Evolutionary conservation across 2,329 filamentous ascomycete genomes (phyloP).

Genomic region (Tolypocladium capitatum): DNA sequence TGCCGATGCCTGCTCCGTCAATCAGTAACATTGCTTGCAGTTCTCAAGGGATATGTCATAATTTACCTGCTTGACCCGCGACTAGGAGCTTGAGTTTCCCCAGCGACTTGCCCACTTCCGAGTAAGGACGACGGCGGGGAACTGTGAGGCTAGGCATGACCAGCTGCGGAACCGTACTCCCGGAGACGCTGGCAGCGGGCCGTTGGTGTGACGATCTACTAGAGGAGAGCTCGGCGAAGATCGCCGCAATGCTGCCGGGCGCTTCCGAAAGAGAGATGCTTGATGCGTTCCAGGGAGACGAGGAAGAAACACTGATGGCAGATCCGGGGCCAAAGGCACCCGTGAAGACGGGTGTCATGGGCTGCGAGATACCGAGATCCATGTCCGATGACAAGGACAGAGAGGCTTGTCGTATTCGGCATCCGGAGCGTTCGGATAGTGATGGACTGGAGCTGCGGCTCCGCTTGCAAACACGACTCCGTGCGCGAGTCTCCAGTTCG

Average conservation of each 20-base stretch:
- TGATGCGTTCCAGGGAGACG: slow-evolving; percentile 39
- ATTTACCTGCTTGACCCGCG: slow-evolving; percentile 60
- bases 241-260: slow-evolving; percentile 12
- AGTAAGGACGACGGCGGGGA: slow-evolving; percentile 80
- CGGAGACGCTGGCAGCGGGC: slow-evolving; percentile 2
- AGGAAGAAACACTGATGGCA: slow-evolving; percentile 32
- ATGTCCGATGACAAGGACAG: slow-evolving; percentile 4
- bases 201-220: slow-evolving; percentile 7
- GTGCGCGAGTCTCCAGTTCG: slow-evolving; percentile 3
- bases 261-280: slow-evolving; percentile 26
- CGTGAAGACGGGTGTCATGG: slow-evolving; percentile 14
- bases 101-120: slow-evolving; percentile 68
- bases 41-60: background rate
- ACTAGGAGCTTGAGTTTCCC: slow-evolving; percentile 83
- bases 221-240: slow-evolving; percentile 9
- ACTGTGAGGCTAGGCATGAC: slow-evolving; percentile 95
- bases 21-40: background rate
- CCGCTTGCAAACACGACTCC: slow-evolving; percentile 10
- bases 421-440: background rate
- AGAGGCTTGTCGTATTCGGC: background rate
- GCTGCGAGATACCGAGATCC: slow-evolving; percentile 10
- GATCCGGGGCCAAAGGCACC: slow-evolving; percentile 16
- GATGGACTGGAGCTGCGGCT: slow-evolving; percentile 2
- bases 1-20: slow-evolving; percentile 53
- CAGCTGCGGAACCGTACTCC: slow-evolving; percentile 51